Evolutionary conservation across 2,329 filamentous ascomycete genomes (phyloP), one percentile per base, ranked within the genome.

Genomic region (Aspergillus sp.): DNA sequence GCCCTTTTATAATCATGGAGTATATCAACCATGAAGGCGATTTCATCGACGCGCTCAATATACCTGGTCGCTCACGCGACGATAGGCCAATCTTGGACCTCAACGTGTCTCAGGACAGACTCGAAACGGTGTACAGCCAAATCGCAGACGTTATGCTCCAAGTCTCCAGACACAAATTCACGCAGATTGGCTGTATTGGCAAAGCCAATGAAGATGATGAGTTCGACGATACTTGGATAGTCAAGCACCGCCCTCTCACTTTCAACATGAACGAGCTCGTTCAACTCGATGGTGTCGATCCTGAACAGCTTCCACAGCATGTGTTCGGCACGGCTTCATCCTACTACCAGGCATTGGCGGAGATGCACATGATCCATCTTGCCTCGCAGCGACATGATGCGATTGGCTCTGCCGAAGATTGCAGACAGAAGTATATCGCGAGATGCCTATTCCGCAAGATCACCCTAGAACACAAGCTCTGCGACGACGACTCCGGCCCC

Each of bases 71-170:
- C 13, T 6, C 15, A 3, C 19, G 31, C 7, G 53, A 57, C 25
- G 53, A 66, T 2, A 50, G 57, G 17, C 48, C 47, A 23, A 41
- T 48, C 11, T 61, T 69, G 0, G 43, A 69, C 55, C 64, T 60
- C 3, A 19, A 43, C 4, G 58, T 70, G 31, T n/a, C 62, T 1
- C 3, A 31, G 1, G 30, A 23, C 0, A 66, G 48, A 50, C 56
- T 68, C 4, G 51, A 67, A 31, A 23, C 56, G 45, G 56, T 70
- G 0, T 82, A 82, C 63, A 55, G 69, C 2, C 72, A 82, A 62
- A 72, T 82, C 60, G 80, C 80, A 13, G 67, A 67, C 5, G 78
- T 78, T 48, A 15, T 82, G 22, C 68, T 83, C 3, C 72, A 80
- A 19, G 19, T 19, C 19, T 19, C 19, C 2, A 19, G 19, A 19